phyloP scores from a whole-genome alignment of 2,329 filamentous ascomycete genomes.

The Rhynchosporium graminicola region DNA sequence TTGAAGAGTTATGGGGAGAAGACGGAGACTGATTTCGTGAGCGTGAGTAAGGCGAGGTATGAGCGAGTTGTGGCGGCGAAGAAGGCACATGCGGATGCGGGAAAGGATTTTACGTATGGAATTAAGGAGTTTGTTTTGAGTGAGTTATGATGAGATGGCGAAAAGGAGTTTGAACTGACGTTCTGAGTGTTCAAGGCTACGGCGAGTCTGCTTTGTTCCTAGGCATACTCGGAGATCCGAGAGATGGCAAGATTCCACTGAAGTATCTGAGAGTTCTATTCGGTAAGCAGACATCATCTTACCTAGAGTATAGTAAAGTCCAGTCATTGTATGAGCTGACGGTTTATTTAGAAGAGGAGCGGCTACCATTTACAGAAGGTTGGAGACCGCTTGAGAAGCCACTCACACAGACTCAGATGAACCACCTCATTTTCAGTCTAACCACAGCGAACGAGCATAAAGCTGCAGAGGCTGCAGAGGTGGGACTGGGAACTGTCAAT shows the following conservation, averaged over 20 bases:
- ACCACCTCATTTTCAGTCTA: constrained; percentile 28
- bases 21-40: constrained; percentile 22
- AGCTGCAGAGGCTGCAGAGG: constrained; percentile 24
- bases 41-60: constrained; percentile 27
- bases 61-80: constrained; percentile 19
- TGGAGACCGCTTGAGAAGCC: constrained; percentile 23
- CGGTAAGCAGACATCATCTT: constrained; percentile 10
- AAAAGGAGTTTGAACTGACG: background rate
- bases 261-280: constrained; percentile 27
- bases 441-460: constrained; percentile 28
- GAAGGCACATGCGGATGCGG: constrained; percentile 23
- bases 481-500: constrained; percentile 26
- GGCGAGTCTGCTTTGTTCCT: constrained; percentile 28
- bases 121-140: constrained; percentile 28
- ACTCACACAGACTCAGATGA: constrained; percentile 27
- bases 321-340: constrained; percentile 1
- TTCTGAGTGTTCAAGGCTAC: constrained; percentile 10
- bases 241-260: constrained; percentile 26
- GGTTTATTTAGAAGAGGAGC: constrained; percentile 23
- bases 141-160: background rate
- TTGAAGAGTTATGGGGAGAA: constrained; percentile 19
- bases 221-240: constrained; percentile 23
- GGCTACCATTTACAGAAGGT: constrained; percentile 26
- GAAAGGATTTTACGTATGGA: constrained; percentile 26
- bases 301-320: background rate